These are phyloP conservation scores for Elsinoe necatrix DNA, from an alignment of 2,329 filamentous ascomycete genomes.

Conservation along the genomic window DNA sequence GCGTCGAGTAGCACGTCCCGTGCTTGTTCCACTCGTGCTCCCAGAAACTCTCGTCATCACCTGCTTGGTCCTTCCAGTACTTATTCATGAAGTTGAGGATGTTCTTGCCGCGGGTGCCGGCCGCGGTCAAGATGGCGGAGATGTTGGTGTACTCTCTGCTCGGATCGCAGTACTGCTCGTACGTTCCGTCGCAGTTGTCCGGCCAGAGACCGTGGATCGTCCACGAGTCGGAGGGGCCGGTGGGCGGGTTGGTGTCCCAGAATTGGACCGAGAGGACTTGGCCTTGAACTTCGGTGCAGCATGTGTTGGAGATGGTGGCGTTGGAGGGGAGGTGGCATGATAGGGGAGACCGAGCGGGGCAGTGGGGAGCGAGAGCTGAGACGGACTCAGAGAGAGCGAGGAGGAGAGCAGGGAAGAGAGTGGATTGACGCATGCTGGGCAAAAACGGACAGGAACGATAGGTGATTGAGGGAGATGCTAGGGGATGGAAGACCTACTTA, in stretches of 20 bases:
- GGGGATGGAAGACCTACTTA: not conserved
- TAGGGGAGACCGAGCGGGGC: constrained; percentile 4
- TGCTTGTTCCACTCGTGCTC: constrained; percentile 24
- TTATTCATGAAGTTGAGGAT: constrained; percentile 21
- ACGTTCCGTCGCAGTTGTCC: constrained; percentile 22
- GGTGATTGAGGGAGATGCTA: not conserved
- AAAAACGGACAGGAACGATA: not conserved
- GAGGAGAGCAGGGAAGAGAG: not conserved
- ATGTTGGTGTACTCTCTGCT: constrained; percentile 21
- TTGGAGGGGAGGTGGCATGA: constrained; percentile 16
- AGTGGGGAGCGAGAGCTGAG: constrained; percentile 3
- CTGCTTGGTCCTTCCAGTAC: constrained; percentile 24
- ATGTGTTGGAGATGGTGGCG: constrained; percentile 46
- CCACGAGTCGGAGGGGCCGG: constrained; percentile 21
- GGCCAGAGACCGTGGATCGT: constrained; percentile 24
- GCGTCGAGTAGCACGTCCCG: constrained; percentile 24
- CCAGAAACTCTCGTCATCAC: constrained; percentile 21
- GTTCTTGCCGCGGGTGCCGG: constrained; percentile 17
- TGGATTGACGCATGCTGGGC: constrained; percentile 2
- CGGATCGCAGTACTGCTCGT: constrained; percentile 20
- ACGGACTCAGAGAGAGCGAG: not conserved
- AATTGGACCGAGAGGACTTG: constrained; percentile 24
- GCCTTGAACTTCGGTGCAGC: constrained; percentile 62
- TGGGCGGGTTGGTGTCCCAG: constrained; percentile 23
- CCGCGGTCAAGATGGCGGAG: constrained; percentile 20